Percentiles rank a stretch among this genome's conserved stretches.
These are phyloP conservation scores for Wickerhamiella nectarea DNA, from an alignment of 805 yeast genomes.

Conservation along the genomic window DNA sequence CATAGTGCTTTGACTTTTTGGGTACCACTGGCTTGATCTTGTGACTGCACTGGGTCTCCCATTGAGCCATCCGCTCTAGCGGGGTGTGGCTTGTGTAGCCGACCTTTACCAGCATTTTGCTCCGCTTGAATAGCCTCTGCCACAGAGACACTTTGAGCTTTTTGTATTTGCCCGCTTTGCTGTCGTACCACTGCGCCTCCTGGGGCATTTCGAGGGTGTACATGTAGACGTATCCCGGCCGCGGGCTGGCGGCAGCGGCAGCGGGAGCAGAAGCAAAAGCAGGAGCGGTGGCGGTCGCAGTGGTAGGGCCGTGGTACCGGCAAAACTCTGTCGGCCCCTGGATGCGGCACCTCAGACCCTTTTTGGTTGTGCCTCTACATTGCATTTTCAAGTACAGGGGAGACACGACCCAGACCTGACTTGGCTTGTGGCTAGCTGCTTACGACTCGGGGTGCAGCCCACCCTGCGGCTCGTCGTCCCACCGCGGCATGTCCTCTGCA, in stretches of 20 bases:
- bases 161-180: constrained; percentile 11
- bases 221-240: constrained; percentile 22
- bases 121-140: constrained; percentile 2
- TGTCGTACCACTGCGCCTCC: constrained; percentile 20
- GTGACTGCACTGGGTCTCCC: constrained; percentile 22
- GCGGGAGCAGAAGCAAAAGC: no score
- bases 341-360: constrained; percentile 16
- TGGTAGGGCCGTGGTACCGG: constrained; percentile 14
- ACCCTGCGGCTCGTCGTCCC: no score
- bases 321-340: constrained; percentile 12
- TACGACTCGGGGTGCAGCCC: no score
- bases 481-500: no score
- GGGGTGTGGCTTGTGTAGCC: constrained; percentile 24
- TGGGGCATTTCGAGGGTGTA: constrained; percentile 18
- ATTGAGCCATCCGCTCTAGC: constrained; percentile 19
- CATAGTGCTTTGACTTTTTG: constrained; percentile 8
- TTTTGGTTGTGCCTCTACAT: constrained; percentile 19
- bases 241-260: neutral
- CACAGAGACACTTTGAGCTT: constrained; percentile 4
- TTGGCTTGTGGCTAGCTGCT: no score
- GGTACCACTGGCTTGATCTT: constrained; percentile 18
- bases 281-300: no score
- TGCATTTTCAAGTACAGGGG: constrained; percentile 9
- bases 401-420: no score
- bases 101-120: constrained; percentile 20